Percentiles rank a stretch among this genome's conserved stretches.
Conservation (phyloP, 306 rosid genomes). For the Vigna mungo region DNA sequence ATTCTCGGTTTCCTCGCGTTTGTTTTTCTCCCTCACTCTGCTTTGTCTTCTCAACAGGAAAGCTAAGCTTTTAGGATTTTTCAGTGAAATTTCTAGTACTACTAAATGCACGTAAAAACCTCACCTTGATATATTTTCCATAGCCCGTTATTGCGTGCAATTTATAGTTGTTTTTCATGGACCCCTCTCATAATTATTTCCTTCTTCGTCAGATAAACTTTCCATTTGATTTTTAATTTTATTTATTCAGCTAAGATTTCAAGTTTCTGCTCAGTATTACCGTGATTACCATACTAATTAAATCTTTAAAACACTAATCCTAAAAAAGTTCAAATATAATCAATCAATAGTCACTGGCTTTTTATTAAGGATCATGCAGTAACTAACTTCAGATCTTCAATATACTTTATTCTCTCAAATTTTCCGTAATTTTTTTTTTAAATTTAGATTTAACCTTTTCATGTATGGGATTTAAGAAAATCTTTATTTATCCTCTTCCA, state of each 20-base stretch:
- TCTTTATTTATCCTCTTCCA: too few relatives aligned
- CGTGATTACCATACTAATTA: neutral
- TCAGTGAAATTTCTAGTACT: neutral
- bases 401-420: too few relatives aligned
- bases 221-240: neutral
- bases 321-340: too few relatives aligned
- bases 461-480: too few relatives aligned
- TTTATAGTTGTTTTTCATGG: slow-evolving; percentile 28
- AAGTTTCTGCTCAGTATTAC: neutral
- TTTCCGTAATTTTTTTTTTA: too few relatives aligned
- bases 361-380: too few relatives aligned
- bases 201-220: neutral
- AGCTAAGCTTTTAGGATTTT: slow-evolving; percentile 30
- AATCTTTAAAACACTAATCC: neutral
- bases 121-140: slow-evolving; percentile 10
- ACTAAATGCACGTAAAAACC: slow-evolving; percentile 11
- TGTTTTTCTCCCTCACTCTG: slow-evolving; percentile 47
- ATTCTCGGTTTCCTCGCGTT: slow-evolving; percentile 44
- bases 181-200: slow-evolving; percentile 13
- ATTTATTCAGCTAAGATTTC: neutral
- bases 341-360: too few relatives aligned
- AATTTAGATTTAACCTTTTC: too few relatives aligned
- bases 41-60: slow-evolving; percentile 2
- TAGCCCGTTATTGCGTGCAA: slow-evolving; percentile 32
- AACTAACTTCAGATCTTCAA: too few relatives aligned